phyloP scores from a whole-genome alignment of 2,329 filamentous ascomycete species.

The Drechslerella coelobrocha region DNA sequence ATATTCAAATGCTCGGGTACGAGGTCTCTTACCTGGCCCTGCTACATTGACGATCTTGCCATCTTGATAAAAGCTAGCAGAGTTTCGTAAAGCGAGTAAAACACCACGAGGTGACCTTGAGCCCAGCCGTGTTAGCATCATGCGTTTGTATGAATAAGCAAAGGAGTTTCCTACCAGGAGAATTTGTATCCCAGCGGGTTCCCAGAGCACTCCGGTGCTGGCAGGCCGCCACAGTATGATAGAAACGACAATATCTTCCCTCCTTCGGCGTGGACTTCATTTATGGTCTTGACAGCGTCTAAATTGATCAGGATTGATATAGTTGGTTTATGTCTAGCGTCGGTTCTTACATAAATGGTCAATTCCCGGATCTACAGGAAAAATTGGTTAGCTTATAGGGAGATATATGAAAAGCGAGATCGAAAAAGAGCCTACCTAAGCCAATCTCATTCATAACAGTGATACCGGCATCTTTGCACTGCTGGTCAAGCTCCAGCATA shows the following conservation, averaged over 20 bases:
- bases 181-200: conserved; percentile 96
- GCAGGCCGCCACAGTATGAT: conserved; percentile 83
- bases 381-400: conserved; percentile 36
- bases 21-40: conserved; percentile 59
- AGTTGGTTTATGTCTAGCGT: conserved; percentile 50
- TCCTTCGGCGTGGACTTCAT: conserved; percentile 82
- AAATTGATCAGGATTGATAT: conserved; percentile 56
- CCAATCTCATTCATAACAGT: conserved; percentile 98
- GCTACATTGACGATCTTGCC: conserved; percentile 70
- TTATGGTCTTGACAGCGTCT: conserved; percentile 83
- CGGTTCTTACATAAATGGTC: conserved; percentile 66
- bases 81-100: conserved; percentile 82
- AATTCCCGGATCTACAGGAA: conserved; percentile 69
- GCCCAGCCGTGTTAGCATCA: background rate
- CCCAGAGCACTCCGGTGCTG: conserved; percentile 74
- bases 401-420: conserved; percentile 8
- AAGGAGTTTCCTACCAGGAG: conserved; percentile 63
- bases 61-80: conserved; percentile 81
- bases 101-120: conserved; percentile 74
- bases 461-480: conserved; percentile 87
- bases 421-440: conserved; percentile 59
- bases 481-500: conserved; percentile 80
- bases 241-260: conserved; percentile 85
- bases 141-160: background rate
- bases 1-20: background rate